Conservation (phyloP, 2,329 filamentous ascomycete species). For the Colletotrichum truncatum region DNA sequence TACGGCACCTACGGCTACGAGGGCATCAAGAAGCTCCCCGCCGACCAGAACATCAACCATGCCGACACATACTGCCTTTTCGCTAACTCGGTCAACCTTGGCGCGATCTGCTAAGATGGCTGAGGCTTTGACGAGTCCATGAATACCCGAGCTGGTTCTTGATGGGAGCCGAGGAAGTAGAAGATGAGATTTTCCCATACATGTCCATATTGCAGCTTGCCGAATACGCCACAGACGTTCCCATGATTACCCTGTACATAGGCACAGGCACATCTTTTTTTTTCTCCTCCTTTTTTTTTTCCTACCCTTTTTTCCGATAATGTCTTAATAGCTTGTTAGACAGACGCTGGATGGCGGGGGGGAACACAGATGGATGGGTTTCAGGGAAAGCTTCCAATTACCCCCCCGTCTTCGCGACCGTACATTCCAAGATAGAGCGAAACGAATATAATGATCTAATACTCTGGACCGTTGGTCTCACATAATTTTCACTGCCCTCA, state of each 20-base stretch:
- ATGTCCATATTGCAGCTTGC: not conserved
- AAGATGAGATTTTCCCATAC: not conserved
- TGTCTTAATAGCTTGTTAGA: not conserved
- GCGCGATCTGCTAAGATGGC: slow-evolving; percentile 3
- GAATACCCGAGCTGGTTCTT: too few relatives aligned
- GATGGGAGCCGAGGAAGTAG: not conserved
- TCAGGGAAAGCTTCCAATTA: too few relatives aligned
- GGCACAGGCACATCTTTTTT: too few relatives aligned
- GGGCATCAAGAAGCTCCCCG: slow-evolving; percentile 9
- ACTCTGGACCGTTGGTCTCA: too few relatives aligned
- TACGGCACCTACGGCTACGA: slow-evolving; percentile 33
- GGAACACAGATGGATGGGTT: too few relatives aligned
- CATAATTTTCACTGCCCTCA: too few relatives aligned
- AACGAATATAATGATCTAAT: not conserved
- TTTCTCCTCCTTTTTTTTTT: too few relatives aligned
- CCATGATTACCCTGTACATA: not conserved
- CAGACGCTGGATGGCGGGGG: not conserved
- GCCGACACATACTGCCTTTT: slow-evolving; percentile 32
- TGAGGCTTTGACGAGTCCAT: not conserved
- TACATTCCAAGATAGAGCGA: slow-evolving; percentile 11
- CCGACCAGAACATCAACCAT: slow-evolving; percentile 29
- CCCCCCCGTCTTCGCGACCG: too few relatives aligned
- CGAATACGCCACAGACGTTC: not conserved
- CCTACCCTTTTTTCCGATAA: too few relatives aligned
- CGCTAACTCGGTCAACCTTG: slow-evolving; percentile 27